These are phyloP conservation scores for Aschersonia sp. DNA, from an alignment of 2,329 filamentous ascomycete species.

Conservation along the genomic window DNA sequence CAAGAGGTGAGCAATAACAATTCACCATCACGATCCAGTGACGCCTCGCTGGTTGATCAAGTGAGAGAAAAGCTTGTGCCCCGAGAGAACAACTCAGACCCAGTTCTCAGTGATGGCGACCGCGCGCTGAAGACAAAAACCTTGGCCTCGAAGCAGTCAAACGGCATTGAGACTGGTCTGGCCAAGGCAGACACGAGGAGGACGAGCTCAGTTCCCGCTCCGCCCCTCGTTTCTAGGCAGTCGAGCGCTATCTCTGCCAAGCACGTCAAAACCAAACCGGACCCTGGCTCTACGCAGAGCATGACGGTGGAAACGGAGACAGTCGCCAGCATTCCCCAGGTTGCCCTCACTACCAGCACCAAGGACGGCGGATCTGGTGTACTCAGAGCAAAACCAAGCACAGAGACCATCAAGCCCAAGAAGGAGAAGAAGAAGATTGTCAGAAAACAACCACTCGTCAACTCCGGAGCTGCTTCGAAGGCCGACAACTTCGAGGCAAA, in stretches of 20 bases:
- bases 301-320: constrained; percentile 99
- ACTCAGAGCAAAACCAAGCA: constrained; percentile 73
- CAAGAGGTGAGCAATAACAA: constrained; percentile 74
- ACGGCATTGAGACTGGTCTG: constrained; percentile 51
- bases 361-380: constrained; percentile 55
- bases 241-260: constrained; percentile 51
- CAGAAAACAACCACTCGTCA: constrained; percentile 60
- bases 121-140: constrained; percentile 31
- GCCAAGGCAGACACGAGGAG: constrained; percentile 26
- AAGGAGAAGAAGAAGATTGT: constrained; percentile 76
- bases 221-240: constrained; percentile 44
- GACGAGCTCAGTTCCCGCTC: constrained; percentile 32
- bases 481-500: constrained; percentile 97
- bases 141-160: constrained; percentile 34
- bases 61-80: constrained; percentile 32
- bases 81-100: constrained; percentile 26
- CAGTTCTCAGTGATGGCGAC: constrained; percentile 20
- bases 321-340: constrained; percentile 78
- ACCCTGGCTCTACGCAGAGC: constrained; percentile 59
- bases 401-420: constrained; percentile 89
- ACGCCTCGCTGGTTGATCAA: constrained; percentile 32
- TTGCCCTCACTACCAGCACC: constrained; percentile 53
- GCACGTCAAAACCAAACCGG: constrained; percentile 54
- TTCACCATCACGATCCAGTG: constrained; percentile 40
- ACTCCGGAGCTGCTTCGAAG: constrained; percentile 65